Evolutionary conservation across 2,329 filamentous ascomycete genomes (phyloP).

Genomic region (Pseudocercospora cruenta): DNA sequence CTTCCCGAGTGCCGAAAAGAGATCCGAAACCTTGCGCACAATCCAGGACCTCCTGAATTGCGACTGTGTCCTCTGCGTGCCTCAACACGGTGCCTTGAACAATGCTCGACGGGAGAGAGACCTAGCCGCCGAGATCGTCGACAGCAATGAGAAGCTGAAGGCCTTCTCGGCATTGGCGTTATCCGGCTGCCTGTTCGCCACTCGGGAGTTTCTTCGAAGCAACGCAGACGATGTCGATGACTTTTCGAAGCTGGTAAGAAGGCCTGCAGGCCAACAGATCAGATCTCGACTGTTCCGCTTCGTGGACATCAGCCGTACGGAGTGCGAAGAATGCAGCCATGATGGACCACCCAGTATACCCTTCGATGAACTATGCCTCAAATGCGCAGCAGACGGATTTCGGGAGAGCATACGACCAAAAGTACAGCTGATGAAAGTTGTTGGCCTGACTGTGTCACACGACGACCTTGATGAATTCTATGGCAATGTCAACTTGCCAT

Average conservation of each 20-base stretch:
- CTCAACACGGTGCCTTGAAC: constrained; percentile 1
- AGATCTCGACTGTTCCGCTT: not conserved
- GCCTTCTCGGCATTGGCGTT: constrained; percentile 12
- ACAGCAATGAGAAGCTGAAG: constrained; percentile 12
- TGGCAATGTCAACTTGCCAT: constrained; percentile 4
- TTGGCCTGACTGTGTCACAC: not conserved
- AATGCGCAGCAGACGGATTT: not conserved
- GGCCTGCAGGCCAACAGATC: not conserved
- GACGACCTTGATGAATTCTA: not conserved
- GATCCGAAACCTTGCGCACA: not conserved
- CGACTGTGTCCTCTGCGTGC: constrained; percentile 3
- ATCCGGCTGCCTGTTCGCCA: constrained; percentile 13
- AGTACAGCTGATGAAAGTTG: not conserved
- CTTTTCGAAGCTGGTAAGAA: not conserved
- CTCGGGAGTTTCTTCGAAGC: constrained; percentile 9
- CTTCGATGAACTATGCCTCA: not conserved
- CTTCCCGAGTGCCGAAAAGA: constrained; percentile 1
- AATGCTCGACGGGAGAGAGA: not conserved
- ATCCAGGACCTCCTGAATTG: constrained; percentile 6
- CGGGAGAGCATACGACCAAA: not conserved
- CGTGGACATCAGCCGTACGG: not conserved
- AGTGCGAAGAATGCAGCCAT: not conserved
- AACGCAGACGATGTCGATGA: constrained; percentile 4
- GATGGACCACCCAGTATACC: not conserved
- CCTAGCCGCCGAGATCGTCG: not conserved